Evolutionary conservation across 345 rosid genomes (phyloP).

Genomic region (Mangifera indica): DNA sequence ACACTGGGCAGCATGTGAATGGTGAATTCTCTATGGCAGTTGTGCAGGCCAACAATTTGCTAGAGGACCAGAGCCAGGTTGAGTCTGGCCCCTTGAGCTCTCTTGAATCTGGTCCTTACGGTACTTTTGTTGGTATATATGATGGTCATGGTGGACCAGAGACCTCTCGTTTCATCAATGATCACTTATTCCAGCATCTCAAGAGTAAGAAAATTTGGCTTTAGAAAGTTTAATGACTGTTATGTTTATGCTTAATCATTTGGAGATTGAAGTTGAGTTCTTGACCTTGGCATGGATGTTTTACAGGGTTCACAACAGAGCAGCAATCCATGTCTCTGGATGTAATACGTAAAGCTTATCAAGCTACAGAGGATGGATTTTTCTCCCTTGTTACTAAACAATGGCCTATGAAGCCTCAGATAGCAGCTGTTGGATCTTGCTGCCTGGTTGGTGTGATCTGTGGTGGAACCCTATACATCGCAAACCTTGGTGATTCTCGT

Average conservation of each 20-base stretch:
- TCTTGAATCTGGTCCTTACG: slow-evolving; percentile 83
- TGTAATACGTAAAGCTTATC: slow-evolving; percentile 80
- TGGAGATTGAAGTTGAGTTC: slow-evolving; percentile 1
- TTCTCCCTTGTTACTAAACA: slow-evolving; percentile 78
- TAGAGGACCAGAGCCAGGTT: slow-evolving; percentile 94
- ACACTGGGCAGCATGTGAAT: slow-evolving; percentile 72
- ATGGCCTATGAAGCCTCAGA: slow-evolving; percentile 91
- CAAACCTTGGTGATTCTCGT: slow-evolving; percentile 93
- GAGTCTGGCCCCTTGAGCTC: slow-evolving; percentile 89
- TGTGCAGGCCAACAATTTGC: slow-evolving; percentile 85
- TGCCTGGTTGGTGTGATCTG: slow-evolving; percentile 84
- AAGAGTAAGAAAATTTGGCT: slow-evolving; percentile 55
- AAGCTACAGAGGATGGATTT: slow-evolving; percentile 98
- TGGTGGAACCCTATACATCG: slow-evolving; percentile 73
- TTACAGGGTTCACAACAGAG: slow-evolving; percentile 72
- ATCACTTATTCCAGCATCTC: slow-evolving; percentile 82
- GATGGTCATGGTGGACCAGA: slow-evolving; percentile 99
- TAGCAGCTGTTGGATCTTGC: slow-evolving; percentile 98
- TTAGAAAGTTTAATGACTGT: background rate
- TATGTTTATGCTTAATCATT: background rate
- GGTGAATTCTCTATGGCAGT: slow-evolving; percentile 99
- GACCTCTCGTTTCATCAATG: slow-evolving; percentile 83
- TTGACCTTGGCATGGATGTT: background rate
- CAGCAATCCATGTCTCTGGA: slow-evolving; percentile 78
- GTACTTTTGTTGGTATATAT: slow-evolving; percentile 88